Conservation (phyloP, 768 basidiomycete species). For the Trametes maxima region DNA sequence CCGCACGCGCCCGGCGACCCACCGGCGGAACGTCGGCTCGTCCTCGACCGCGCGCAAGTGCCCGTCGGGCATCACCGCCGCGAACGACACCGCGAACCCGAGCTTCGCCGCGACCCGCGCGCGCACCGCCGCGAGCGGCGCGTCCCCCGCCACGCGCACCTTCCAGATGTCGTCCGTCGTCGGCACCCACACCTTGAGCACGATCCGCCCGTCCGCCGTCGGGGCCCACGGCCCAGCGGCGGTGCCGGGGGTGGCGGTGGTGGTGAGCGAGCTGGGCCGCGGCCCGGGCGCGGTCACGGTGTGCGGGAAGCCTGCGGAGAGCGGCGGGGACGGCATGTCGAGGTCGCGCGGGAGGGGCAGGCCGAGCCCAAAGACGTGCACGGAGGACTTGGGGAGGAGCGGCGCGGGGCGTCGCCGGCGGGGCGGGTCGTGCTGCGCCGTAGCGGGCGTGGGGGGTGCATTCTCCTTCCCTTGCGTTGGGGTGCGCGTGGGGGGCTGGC, state of each 20-base stretch:
- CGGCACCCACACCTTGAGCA: constrained; percentile 44
- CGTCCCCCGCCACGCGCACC: constrained; percentile 37
- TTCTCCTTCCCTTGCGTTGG: constrained; percentile 24
- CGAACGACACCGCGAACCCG: constrained; percentile 39
- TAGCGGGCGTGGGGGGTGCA: constrained; percentile 4
- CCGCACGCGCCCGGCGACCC: constrained; percentile 37
- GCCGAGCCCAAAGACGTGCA: constrained; percentile 9
- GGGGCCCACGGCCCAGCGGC: constrained; percentile 33
- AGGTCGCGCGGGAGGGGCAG: constrained; percentile 12
- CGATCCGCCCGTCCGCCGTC: constrained; percentile 34
- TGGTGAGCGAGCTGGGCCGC: background rate
- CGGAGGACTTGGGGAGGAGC: constrained; percentile 15
- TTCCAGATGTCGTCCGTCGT: constrained; percentile 44
- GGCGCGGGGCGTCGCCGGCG: constrained; percentile 17
- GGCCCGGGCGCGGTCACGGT: background rate
- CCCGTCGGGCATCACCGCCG: constrained; percentile 29
- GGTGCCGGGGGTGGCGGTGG: background rate
- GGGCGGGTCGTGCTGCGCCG: background rate
- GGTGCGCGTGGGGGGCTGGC: background rate
- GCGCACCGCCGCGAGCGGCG: constrained; percentile 35
- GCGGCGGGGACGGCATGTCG: constrained; percentile 8
- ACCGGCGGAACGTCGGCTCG: constrained; percentile 37
- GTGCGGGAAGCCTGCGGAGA: background rate
- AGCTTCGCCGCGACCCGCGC: constrained; percentile 38
- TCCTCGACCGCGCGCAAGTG: constrained; percentile 26